Conservation (phyloP, 768 basidiomycete species). For the Steccherinum ochraceum region DNA sequence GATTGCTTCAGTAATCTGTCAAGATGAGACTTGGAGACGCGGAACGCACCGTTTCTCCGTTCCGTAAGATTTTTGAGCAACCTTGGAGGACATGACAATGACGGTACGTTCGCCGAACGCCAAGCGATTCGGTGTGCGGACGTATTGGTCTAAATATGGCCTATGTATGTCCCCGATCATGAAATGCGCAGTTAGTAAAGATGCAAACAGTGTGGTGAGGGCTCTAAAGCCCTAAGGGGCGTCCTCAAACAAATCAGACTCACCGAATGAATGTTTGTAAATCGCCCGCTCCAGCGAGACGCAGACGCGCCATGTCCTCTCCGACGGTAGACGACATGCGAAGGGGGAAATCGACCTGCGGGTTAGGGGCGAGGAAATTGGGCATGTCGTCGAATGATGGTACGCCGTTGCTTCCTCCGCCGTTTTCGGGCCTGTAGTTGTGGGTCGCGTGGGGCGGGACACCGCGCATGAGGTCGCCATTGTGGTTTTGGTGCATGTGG, state of each 20-base stretch:
- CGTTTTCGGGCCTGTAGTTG: constrained; percentile 50
- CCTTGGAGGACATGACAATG: constrained; percentile 96
- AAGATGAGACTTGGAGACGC: neutral
- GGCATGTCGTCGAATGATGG: constrained; percentile 54
- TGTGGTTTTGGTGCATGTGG: constrained; percentile 43
- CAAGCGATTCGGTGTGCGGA: constrained; percentile 77
- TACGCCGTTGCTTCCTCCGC: constrained; percentile 9
- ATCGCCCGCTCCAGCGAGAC: constrained; percentile 61
- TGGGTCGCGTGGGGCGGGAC: constrained; percentile 66
- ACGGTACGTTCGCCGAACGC: constrained; percentile 91
- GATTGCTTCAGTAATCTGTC: neutral
- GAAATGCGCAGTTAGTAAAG: neutral
- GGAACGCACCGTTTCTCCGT: constrained; percentile 78
- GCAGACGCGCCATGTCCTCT: constrained; percentile 58
- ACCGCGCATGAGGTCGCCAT: constrained; percentile 54
- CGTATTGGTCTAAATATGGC: constrained; percentile 81
- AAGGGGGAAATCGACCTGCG: constrained; percentile 51
- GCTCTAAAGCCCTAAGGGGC: constrained; percentile 14
- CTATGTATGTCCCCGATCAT: constrained; percentile 7
- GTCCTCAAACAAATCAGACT: constrained; percentile 12
- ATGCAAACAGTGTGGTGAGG: constrained; percentile 9
- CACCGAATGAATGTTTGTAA: constrained; percentile 78
- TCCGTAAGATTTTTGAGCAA: constrained; percentile 96
- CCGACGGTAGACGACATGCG: constrained; percentile 54
- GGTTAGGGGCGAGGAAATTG: constrained; percentile 45